Evolutionary conservation across 768 basidiomycete genomes (phyloP).

Genomic region (Lepiota subincarnata): DNA sequence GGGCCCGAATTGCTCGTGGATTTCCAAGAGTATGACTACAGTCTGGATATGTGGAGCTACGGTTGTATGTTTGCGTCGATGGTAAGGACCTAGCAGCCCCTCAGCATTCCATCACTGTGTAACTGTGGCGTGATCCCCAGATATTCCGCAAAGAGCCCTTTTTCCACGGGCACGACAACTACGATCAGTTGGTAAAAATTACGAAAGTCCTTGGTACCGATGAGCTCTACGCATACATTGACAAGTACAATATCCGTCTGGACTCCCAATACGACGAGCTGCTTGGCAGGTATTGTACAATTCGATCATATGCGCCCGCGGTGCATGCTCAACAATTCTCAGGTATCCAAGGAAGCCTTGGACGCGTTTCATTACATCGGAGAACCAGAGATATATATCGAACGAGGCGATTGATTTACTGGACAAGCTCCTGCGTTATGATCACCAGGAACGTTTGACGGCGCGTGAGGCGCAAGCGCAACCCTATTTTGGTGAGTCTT

Average conservation of each 20-base stretch:
- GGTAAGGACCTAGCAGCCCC: slow-evolving; percentile 44
- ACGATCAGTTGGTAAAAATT: slow-evolving; percentile 97
- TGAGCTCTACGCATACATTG: slow-evolving; percentile 87
- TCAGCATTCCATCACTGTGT: slow-evolving; percentile 6
- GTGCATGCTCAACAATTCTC: slow-evolving; percentile 9
- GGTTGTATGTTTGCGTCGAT: slow-evolving; percentile 99
- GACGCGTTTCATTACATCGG: slow-evolving; percentile 92
- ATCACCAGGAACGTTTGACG: slow-evolving; percentile 95
- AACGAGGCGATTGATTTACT: slow-evolving; percentile 96
- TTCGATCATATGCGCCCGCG: background rate
- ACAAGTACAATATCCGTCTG: slow-evolving; percentile 93
- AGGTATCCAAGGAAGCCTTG: slow-evolving; percentile 94
- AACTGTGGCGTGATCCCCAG: slow-evolving; percentile 34
- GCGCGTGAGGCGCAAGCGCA: slow-evolving; percentile 91
- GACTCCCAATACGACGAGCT: slow-evolving; percentile 97
- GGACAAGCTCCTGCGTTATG: slow-evolving; percentile 93
- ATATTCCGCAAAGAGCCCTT: slow-evolving; percentile 99
- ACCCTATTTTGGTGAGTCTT: slow-evolving; percentile 77
- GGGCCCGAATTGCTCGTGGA: slow-evolving; percentile 95
- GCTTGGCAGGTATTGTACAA: slow-evolving; percentile 62
- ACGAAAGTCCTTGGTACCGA: slow-evolving; percentile 97
- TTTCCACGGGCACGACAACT: slow-evolving; percentile 99
- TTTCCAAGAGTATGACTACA: slow-evolving; percentile 98
- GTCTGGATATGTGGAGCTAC: slow-evolving; percentile 97
- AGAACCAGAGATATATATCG: slow-evolving; percentile 94